phyloP scores from a whole-genome alignment of 2,329 filamentous ascomycete species.

The Xylariaceae sp. region DNA sequence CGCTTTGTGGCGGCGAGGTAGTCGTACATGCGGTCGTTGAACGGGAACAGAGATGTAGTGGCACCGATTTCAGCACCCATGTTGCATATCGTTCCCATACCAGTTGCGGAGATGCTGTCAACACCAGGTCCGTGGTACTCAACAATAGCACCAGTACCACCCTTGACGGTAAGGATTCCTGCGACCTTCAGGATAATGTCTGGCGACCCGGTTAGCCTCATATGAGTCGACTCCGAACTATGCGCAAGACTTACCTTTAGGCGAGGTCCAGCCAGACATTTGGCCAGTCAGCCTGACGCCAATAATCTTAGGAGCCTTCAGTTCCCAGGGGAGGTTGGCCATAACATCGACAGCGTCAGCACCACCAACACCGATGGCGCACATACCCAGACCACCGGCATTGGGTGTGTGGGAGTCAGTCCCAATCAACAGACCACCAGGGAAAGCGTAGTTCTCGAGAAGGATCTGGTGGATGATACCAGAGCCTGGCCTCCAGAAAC shows the following conservation, averaged over 20 bases:
- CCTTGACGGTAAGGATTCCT: constrained; percentile 96
- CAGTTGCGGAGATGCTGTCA: constrained; percentile 75
- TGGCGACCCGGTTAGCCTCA: constrained; percentile 38
- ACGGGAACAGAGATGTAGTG: constrained; percentile 94
- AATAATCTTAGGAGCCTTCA: constrained; percentile 97
- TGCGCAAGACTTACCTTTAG: constrained; percentile 70
- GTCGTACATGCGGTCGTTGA: constrained; percentile 97
- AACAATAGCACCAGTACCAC: constrained; percentile 89
- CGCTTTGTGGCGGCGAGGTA: constrained; percentile 93
- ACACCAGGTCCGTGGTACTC: constrained; percentile 77
- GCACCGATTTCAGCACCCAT: constrained; percentile 78
- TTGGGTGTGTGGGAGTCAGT: constrained; percentile 99
- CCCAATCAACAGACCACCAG: constrained; percentile 95
- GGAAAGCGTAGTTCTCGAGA: constrained; percentile 99
- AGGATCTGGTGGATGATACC: constrained; percentile 99
- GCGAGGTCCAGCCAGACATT: constrained; percentile 86
- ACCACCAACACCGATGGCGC: constrained; percentile 94
- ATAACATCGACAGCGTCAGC: constrained; percentile 98
- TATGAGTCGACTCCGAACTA: not conserved
- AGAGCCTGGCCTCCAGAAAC: constrained; percentile 98
- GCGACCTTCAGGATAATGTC: constrained; percentile 98
- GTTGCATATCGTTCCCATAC: constrained; percentile 81
- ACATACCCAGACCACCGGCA: constrained; percentile 93
- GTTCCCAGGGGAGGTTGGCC: constrained; percentile 76
- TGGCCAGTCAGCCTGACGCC: constrained; percentile 93